Evolutionary conservation across 2,329 filamentous ascomycete species (phyloP).

Genomic region (Bertia moriformis): DNA sequence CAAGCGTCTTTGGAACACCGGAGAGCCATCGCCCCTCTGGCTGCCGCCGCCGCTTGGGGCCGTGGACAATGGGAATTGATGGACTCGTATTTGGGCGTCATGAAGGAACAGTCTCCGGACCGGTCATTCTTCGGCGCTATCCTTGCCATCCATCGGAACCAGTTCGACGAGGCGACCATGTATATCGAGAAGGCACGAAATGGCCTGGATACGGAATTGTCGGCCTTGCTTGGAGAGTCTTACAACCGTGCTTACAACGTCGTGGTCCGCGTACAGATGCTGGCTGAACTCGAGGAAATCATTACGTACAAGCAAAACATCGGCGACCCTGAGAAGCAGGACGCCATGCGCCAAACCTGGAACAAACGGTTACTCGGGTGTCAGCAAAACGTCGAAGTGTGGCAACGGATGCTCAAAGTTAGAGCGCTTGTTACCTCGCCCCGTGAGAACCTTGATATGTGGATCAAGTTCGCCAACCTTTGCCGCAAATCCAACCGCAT

Average conservation of each 20-base stretch:
- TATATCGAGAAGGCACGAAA: slow-evolving; percentile 88
- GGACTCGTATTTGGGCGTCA: slow-evolving; percentile 90
- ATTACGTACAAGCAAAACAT: slow-evolving; percentile 84
- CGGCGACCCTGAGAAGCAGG: slow-evolving; percentile 74
- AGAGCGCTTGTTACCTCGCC: slow-evolving; percentile 83
- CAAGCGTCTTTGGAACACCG: slow-evolving; percentile 78
- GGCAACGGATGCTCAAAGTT: slow-evolving; percentile 95
- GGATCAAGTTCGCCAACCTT: slow-evolving; percentile 97
- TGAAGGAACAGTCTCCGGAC: slow-evolving; percentile 87
- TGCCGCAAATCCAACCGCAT: slow-evolving; percentile 92
- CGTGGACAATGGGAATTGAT: slow-evolving; percentile 94
- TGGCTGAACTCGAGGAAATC: slow-evolving; percentile 94
- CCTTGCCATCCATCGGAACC: slow-evolving; percentile 82
- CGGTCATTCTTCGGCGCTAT: slow-evolving; percentile 96
- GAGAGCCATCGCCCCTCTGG: slow-evolving; percentile 78
- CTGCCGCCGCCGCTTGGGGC: slow-evolving; percentile 92
- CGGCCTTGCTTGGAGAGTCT: slow-evolving; percentile 90
- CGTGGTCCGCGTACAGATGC: slow-evolving; percentile 97
- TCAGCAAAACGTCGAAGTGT: slow-evolving; percentile 93
- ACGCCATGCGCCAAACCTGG: slow-evolving; percentile 86
- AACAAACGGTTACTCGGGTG: slow-evolving; percentile 88
- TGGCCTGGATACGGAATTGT: slow-evolving; percentile 86
- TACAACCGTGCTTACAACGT: slow-evolving; percentile 96
- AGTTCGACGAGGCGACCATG: slow-evolving; percentile 77
- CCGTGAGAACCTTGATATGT: slow-evolving; percentile 93